Evolutionary conservation across 192 early-diverging fungal genomes (phyloP), one percentile per base, ranked within the genome.

Genomic region (Podila clonocystis): DNA sequence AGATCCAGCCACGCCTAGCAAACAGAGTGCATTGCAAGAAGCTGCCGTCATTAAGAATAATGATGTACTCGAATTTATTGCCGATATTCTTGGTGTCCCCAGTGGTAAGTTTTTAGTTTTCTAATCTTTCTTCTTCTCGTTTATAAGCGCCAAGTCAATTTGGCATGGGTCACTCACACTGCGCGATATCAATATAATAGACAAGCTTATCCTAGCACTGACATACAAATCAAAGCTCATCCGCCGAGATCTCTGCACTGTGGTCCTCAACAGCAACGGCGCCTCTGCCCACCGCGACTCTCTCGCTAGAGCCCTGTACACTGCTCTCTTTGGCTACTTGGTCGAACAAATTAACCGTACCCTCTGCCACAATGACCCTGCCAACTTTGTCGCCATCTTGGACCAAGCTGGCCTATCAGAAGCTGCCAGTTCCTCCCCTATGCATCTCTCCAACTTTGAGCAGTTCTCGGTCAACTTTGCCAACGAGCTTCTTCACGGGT

Each of bases 261-360:
- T 95, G n/a, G 94, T 96, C 61, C 83, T 99, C 62, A 93, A 96
- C 71, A 85, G 90, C 17, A 90, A 90, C 24, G 91, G 91, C 33
- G 96, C 97, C 0, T 61, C 72, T 15, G 83, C 87, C 57, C 96
- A 97, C 79, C 91, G 96, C 30, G 96, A 99, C 70, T 82, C 88
- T 4, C 85, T 99, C 4, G 92, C 95, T 4, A 87, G 87, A 60
- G 85, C 93, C 9, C 89, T 99, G n/a, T 99, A 97, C 79, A 91
- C 91, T 31, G 89, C 97, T 8, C 71, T 97, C 11, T 96, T 97
- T 82, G 87, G 88, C 22, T 98, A 96, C 92, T 75, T 99, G n/a
- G 88, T 97, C 9, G 97, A 97, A 79, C 91, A 93, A 67, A 90
- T 97, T 72, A 99, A 99, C 86, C 87, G 87, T 29, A 90, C 92